Base-by-base conservation (phyloP, 108 stramenopile genomes). In the Fragilariopsis cylindrus region DNA sequence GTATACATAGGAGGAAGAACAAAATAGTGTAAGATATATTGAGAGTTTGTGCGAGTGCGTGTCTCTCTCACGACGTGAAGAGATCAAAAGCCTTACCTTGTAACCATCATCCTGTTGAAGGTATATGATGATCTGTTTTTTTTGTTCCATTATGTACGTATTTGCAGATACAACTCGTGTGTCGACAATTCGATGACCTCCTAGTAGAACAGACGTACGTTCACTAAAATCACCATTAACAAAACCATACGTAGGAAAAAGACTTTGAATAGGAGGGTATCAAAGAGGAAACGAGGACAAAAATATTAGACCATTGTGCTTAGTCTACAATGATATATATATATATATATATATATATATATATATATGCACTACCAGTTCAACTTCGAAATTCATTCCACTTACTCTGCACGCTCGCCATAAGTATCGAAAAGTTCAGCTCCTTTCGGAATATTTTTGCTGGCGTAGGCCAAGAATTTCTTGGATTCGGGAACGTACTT, bases 31-130 rank as follows among this genome's bases (percentile, higher is more conserved):
- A 30, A 30, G 30, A 30, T 30, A 30, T 30, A 30, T 30, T 30
- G 30, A 30, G 30, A 30, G 30, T 30, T 30, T 30, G 30, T 30
- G 30, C 30, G 30, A 30, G 30, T 30, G 30, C 30, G 30, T 30
- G 30, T 30, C 30, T 30, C 30, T 30, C 30, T 30, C 30, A 30
- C 30, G 30, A 30, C 30, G 30, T 30, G 30, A 30, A 30, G 30
- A 30, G 30, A 30, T 30, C 30, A 30, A 30, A 30, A 30, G 30
- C 30, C 58, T 9, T 30, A 60, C 58, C 16, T 75, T 71, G 66
- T 88, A 86, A 4, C 91, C 91, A 76, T 92, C 88, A 72, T 92
- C 91, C 60, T 86, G 86, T 60, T 75, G 72, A 8, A 92, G 85
- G 64, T 92, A 92, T 4, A 76, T 63, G 13, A 88, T 30, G 49